Evolutionary conservation across 768 basidiomycete genomes (phyloP), one percentile per base, ranked within the genome.

Genomic region (Collybiopsis luxurians): DNA sequence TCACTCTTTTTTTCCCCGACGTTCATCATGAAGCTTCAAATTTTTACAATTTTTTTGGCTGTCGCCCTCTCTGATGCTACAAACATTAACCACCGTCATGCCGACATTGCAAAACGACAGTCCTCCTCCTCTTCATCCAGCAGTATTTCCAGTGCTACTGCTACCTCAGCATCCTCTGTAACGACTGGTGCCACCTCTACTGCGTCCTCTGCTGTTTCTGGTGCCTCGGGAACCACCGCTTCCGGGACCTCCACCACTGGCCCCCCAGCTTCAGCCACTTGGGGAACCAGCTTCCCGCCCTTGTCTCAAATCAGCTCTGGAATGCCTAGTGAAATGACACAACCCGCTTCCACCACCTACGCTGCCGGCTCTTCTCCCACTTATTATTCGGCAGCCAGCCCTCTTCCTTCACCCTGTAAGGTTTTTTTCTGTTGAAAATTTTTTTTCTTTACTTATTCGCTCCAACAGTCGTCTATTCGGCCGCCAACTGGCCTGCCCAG

Each of bases 331-430:
- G 75, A 76, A 5, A 59, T 80, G 2, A 76, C 81, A 0, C 74
- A 79, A 1, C 65, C 81, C 1, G 71, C 82, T 17, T 74, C 82
- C 67, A 43, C 80, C 2, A 84, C 85, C 0, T 88, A 73, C 62
- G 34, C 79, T 0, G 69, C 84, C 40, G 90, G 90, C 1, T 81
- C 85, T 27, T 75, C 76, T 0, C 80, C 86, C 19, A 2, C 83
- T 87, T 1, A 73, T 88, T 46, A 19, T 40, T 63, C 81, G 30
- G 87, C 87, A 57, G 92, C 82, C 1, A 88, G 89, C 2, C 58
- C 71, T 2, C 72, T 94, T 10, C 92, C 92, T 0, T 73, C 79
- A 0, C 67, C 78, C n/a, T 84, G 89, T 89, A 68, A 57, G n/a
- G n/a, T n/a, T n/a, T n/a, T n/a, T n/a, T n/a, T n/a, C n/a, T n/a